Conservation (phyloP, 495 filamentous ascomycete species). For the Penicillium crystallinum region DNA sequence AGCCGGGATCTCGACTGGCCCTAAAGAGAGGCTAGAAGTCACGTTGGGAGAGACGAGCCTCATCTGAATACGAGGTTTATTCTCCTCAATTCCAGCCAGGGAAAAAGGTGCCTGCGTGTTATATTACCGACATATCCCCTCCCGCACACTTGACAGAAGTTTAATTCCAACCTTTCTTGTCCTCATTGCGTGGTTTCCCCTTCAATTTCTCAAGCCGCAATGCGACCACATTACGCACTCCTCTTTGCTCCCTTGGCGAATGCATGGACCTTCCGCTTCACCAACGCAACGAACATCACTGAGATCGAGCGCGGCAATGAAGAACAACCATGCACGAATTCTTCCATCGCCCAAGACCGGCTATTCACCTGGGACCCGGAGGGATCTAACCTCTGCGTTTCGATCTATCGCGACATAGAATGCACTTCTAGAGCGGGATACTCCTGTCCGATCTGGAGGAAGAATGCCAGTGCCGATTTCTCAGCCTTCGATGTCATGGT, state of each 20-base stretch:
- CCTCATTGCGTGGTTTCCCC: neutral
- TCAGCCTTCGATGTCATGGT: slow-evolving; percentile 4
- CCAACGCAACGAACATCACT: slow-evolving; percentile 9
- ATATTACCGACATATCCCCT: neutral
- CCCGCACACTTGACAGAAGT: neutral
- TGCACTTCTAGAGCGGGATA: slow-evolving; percentile 7
- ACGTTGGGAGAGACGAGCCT: slow-evolving; percentile 1
- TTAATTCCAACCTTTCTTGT: neutral
- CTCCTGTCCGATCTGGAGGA: slow-evolving; percentile 9
- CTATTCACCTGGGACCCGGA: slow-evolving; percentile 18
- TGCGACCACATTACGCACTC: neutral
- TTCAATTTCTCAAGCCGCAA: neutral
- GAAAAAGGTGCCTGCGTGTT: neutral
- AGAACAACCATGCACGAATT: slow-evolving; percentile 5
- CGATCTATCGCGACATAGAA: slow-evolving; percentile 15
- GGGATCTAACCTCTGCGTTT: slow-evolving; percentile 9
- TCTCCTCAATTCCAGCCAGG: neutral
- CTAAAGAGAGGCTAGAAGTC: neutral
- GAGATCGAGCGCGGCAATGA: slow-evolving; percentile 9
- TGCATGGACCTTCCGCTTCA: slow-evolving; percentile 19
- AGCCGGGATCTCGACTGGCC: neutral
- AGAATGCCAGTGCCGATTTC: slow-evolving; percentile 8
- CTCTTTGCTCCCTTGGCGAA: slow-evolving; percentile 3
- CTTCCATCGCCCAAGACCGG: slow-evolving; percentile 5
- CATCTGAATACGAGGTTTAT: slow-evolving; percentile 8